Conservation (phyloP, 2,329 filamentous ascomycete species). For the Pseudocercospora vitis region DNA sequence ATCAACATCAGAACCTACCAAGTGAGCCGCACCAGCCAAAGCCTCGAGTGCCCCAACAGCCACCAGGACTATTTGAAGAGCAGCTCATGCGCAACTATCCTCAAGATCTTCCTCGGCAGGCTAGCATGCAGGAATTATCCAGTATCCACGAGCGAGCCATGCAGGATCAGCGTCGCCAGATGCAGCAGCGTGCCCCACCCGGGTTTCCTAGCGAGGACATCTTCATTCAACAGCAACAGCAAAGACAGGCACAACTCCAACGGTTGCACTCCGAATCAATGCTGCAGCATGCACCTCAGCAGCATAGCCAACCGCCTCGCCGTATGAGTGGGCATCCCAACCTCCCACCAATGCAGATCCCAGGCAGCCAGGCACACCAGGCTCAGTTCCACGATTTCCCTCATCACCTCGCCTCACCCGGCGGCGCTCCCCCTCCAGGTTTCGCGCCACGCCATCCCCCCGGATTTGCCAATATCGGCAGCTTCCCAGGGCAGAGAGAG, state of each 20-base stretch:
- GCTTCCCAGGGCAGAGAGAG: constrained; percentile 29
- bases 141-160: constrained; percentile 25
- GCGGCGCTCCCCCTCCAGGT: constrained; percentile 32
- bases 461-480: constrained; percentile 34
- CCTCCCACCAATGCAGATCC: constrained; percentile 34
- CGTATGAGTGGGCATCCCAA: constrained; percentile 33
- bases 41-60: constrained; percentile 34
- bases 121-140: constrained; percentile 22
- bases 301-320: constrained; percentile 19
- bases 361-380: constrained; percentile 19
- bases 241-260: constrained; percentile 21
- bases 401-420: constrained; percentile 23
- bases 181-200: constrained; percentile 36
- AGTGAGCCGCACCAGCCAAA: constrained; percentile 42
- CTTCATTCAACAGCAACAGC: constrained; percentile 30
- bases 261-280: constrained; percentile 5
- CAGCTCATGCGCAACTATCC: constrained; percentile 36
- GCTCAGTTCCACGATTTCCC: constrained; percentile 22
- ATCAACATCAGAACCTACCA: constrained; percentile 28
- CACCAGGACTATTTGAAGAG: constrained; percentile 39
- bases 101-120: constrained; percentile 25
- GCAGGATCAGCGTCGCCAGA: constrained; percentile 1
- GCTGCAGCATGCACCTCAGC: constrained; percentile 14
- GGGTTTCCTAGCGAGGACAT: constrained; percentile 37
- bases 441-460: constrained; percentile 38